Base-by-base conservation (phyloP, 179 eudicot species). In the Amaranthus tricolor region DNA sequence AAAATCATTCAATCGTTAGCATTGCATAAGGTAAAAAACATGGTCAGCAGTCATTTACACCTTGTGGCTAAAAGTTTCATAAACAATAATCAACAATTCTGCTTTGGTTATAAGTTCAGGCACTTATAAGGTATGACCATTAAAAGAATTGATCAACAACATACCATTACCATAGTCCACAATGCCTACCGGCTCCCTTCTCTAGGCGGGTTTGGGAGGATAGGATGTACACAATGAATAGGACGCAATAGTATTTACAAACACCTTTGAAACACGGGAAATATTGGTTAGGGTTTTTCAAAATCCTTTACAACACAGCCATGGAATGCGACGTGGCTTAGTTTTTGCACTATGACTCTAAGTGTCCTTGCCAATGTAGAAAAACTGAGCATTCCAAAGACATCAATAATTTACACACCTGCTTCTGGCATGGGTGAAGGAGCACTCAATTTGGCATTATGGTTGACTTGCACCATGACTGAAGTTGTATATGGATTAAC, bases 401-500 rank as follows among this genome's bases (percentile, higher is more conserved):
- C 54, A 9, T 16, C 48, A 17, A 57, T 50, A 50, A 57, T 54
- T 66, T 62, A 62, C 80, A 73, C 77, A 95, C 99, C 98, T 89
- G 89, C 88, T 59, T 90, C 93, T 53, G 76, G 87, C 56, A 86
- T 76, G 73, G 87, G 68, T 74, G 88, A 78, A 75, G 93, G 73
- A 70, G 84, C 75, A 82, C 76, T 84, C 77, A 89, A 71, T 79
- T 90, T 84, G 63, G 86, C 57, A 74, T 81, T 86, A 74, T 86
- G 81, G 85, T 83, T 86, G 79, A 77, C 77, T 78, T 87, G 95
- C 47, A 83, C 80, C 82, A 91, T 66, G 75, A 84, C 74, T 53
- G 89, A 79, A 43, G 83, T 85, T 50, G 96, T 77, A 82, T 84
- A 87, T 43, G 85, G 92, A 77, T 82, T 89, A 83, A 85, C 66